These are phyloP conservation scores for Tritrichomonas foetus DNA, from an alignment of 208 protist genomes.

Conservation along the genomic window DNA sequence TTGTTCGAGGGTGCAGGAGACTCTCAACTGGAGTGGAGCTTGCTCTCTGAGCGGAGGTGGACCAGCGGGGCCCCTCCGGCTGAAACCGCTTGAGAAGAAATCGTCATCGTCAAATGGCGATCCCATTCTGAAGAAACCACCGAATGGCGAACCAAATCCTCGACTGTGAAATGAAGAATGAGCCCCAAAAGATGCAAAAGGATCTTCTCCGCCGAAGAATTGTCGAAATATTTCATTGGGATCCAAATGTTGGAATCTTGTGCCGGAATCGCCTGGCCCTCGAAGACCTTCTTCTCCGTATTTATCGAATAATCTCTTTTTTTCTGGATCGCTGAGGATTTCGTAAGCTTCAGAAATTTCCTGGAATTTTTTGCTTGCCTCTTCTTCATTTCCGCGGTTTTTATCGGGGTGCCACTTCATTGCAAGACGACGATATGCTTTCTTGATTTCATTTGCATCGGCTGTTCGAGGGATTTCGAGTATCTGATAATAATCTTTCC, in stretches of 20 bases:
- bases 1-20: not conserved
- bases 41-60: not conserved
- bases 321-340: slow-evolving; percentile 50
- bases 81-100: no score
- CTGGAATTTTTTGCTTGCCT: slow-evolving; percentile 35
- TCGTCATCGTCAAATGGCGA: no score
- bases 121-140: no score
- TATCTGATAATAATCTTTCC: slow-evolving; percentile 48
- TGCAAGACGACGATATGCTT: slow-evolving; percentile 60
- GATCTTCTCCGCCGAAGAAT: slow-evolving; percentile 19
- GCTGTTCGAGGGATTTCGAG: slow-evolving; percentile 50
- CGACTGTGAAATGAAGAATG: no score
- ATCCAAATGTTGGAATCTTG: not conserved
- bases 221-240: not conserved
- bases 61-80: not conserved
- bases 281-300: slow-evolving; percentile 52
- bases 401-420: slow-evolving; percentile 63
- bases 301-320: slow-evolving; percentile 55
- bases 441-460: slow-evolving; percentile 52
- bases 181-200: no score
- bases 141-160: no score
- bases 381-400: slow-evolving; percentile 38
- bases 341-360: slow-evolving; percentile 55
- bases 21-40: not conserved
- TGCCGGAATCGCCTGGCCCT: not conserved